These are phyloP conservation scores for Ophiosphaerella korrae DNA, from an alignment of 2,329 filamentous ascomycete species.

Conservation along the genomic window DNA sequence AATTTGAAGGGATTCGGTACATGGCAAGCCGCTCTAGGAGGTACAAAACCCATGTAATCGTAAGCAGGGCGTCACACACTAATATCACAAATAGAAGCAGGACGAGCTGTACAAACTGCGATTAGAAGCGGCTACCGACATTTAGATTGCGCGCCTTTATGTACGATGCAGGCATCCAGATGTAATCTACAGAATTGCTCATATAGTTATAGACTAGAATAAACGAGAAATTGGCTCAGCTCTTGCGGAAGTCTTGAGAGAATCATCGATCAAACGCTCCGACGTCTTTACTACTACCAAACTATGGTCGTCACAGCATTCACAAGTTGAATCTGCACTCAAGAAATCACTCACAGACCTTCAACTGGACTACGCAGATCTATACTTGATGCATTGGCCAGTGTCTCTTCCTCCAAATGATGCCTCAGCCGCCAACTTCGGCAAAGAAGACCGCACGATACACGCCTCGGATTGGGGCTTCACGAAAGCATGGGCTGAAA, in stretches of 20 bases:
- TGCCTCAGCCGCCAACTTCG: conserved; percentile 4
- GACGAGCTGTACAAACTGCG: neutral
- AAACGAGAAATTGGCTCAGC: conserved; percentile 12
- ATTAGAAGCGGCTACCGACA: neutral
- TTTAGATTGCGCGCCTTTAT: neutral
- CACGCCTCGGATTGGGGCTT: conserved; percentile 10
- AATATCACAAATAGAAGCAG: neutral
- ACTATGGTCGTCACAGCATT: conserved; percentile 88
- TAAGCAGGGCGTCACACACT: neutral
- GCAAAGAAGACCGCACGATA: neutral
- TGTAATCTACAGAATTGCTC: neutral
- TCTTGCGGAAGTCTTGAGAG: conserved; percentile 6
- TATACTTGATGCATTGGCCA: conserved; percentile 78
- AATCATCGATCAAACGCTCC: conserved; percentile 38
- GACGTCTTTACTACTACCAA: conserved; percentile 64
- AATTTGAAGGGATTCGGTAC: neutral
- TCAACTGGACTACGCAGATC: conserved; percentile 82
- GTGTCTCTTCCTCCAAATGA: neutral
- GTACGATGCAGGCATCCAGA: too few relatives aligned
- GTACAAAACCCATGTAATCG: neutral
- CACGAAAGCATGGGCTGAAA: conserved; percentile 28
- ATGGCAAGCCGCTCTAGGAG: neutral
- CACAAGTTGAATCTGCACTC: conserved; percentile 68
- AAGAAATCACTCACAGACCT: conserved; percentile 74
- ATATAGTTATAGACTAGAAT: conserved; percentile 1